Conservation (phyloP, 2,329 filamentous ascomycete species). For the Epichloe uncinata region DNA sequence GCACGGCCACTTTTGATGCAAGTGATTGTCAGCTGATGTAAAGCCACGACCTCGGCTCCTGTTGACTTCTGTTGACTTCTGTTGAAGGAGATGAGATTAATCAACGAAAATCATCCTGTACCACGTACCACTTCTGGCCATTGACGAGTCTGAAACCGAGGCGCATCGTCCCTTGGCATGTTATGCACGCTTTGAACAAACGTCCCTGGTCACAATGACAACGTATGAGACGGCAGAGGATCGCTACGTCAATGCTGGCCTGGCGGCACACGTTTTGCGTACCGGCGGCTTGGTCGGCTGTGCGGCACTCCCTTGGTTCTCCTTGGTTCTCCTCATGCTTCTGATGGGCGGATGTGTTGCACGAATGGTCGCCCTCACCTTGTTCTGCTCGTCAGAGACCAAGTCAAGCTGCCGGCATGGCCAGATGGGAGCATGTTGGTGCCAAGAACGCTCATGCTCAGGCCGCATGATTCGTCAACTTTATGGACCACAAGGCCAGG, state of each 20-base stretch:
- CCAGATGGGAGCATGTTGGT: slow-evolving; percentile 14
- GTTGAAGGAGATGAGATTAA: no score
- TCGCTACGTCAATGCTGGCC: slow-evolving; percentile 15
- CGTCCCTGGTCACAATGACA: slow-evolving; percentile 12
- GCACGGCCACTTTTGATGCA: no score
- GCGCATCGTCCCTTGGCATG: no score
- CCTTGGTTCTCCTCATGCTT: slow-evolving; percentile 11
- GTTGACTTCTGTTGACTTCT: background rate
- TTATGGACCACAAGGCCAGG: slow-evolving; percentile 18
- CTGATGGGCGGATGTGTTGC: slow-evolving; percentile 31
- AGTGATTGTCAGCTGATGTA: background rate
- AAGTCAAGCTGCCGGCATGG: no score
- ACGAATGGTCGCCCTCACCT: slow-evolving; percentile 23
- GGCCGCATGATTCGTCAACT: slow-evolving; percentile 20
- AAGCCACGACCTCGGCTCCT: background rate
- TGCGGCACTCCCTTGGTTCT: slow-evolving; percentile 17
- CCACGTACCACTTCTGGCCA: no score
- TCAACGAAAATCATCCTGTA: no score
- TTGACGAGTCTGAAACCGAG: no score
- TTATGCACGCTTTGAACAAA: background rate
- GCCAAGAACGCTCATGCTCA: slow-evolving; percentile 17
- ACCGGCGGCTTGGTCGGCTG: slow-evolving; percentile 16
- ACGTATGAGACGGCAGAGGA: slow-evolving; percentile 17
- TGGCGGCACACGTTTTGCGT: slow-evolving; percentile 18
- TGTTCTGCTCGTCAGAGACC: no score